These are phyloP conservation scores for Pinus taeda DNA, from an alignment of 75 land plant genomes.

Conservation along the genomic window DNA sequence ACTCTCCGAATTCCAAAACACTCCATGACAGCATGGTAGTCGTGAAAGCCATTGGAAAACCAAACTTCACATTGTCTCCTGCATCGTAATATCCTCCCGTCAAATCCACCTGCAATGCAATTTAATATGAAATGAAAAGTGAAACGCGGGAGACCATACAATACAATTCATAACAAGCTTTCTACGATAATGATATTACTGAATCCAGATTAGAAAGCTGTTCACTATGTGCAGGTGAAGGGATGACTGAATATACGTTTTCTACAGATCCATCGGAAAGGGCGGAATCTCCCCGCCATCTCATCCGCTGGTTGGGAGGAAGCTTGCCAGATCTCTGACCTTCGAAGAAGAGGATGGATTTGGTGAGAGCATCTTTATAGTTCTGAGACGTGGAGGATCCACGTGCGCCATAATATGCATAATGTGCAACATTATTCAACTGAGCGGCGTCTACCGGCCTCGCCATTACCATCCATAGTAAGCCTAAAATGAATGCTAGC, in stretches of 20 bases:
- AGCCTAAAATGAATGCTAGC: no score
- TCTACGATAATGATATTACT: no score
- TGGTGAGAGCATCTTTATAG: constrained; percentile 25
- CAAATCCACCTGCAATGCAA: constrained; percentile 44
- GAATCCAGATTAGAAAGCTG: no score
- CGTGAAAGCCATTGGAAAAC: constrained; percentile 73
- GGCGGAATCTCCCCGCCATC: constrained; percentile 19
- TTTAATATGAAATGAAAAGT: no score
- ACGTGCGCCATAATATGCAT: no score
- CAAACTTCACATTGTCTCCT: constrained; percentile 75
- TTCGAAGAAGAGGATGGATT: constrained; percentile 38
- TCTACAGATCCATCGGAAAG: constrained; percentile 19
- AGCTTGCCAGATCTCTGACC: constrained; percentile 36
- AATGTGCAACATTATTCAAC: no score
- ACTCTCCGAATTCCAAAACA: constrained; percentile 47
- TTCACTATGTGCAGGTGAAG: no score
- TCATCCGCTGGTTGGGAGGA: constrained; percentile 19
- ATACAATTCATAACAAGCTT: no score
- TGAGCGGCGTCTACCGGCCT: no score
- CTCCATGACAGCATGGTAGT: constrained; percentile 68
- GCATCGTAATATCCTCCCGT: constrained; percentile 77
- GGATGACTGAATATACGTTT: constrained; percentile 10
- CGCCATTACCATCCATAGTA: no score
- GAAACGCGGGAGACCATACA: no score
- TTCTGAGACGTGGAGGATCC: constrained; percentile 30